Base-by-base conservation (phyloP, 768 basidiomycete genomes). In the Stropharia rugosoannulata region DNA sequence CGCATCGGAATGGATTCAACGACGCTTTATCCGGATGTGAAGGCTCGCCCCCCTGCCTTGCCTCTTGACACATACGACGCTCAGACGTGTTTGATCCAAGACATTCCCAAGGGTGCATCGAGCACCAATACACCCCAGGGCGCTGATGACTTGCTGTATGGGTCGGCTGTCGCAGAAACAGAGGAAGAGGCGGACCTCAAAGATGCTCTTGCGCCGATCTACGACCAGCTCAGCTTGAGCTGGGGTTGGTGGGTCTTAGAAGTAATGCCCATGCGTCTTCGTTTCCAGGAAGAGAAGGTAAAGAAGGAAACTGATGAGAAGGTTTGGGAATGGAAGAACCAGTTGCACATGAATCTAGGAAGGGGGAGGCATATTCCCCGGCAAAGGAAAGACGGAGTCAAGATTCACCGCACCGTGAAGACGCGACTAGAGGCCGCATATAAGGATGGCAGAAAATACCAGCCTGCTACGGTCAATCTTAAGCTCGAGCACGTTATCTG, bases 111-210 rank as follows among this genome's bases (percentile, higher is more conserved):
- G 19, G 62, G 67, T 40, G 63, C 32, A 15, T 41, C 62, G 0
- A 32, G 9, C 43, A 45, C 37, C 11, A 48, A 49, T 1, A 35
- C 61, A 16, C 58, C 56, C 32, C 53, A 58, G 37, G 55, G 54
- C 42, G 42, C 18, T 12, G 37, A 32, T 18, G 57, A 58, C n/a
- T 46, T 51, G 22, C 37, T 49, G 5, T 46, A 48, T 10, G 32
- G 49, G 0, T 10, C 37, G 71, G n/a, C 53, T 15, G 9, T 55
- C 1, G 49, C 13, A 3, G 62, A 70, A 29, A 68, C 53, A 25
- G 75, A 85, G 62, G 81, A 83, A 62, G 72, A 77, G n/a, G 75
- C 80, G 50, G 84, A 85, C 36, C 62, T 80, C 18, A 65, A 64
- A 15, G 84, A 86, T 54, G 77, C 81, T 9, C 51, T 79, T 16